Conservation (phyloP, 345 rosid genomes). For the Melaleuca alternifolia region DNA sequence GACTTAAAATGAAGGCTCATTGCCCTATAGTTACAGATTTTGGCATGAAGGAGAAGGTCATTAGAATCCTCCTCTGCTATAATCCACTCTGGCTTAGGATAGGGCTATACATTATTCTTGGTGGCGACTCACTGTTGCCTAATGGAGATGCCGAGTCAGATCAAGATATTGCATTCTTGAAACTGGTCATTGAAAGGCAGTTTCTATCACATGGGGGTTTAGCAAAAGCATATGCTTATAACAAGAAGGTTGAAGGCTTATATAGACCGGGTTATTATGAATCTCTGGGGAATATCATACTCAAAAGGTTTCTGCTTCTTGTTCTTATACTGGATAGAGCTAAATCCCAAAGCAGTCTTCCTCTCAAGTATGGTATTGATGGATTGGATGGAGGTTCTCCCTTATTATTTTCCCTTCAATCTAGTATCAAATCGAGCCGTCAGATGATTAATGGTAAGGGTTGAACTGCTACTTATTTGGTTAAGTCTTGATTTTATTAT, state of each 20-base stretch:
- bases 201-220: slow-evolving; percentile 62
- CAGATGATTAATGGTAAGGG: slow-evolving; percentile 64
- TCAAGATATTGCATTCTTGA: slow-evolving; percentile 58
- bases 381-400: slow-evolving; percentile 96
- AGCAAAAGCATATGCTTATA: slow-evolving; percentile 72
- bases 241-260: slow-evolving; percentile 88
- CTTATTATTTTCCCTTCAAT: slow-evolving; percentile 42
- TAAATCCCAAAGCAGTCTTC: slow-evolving; percentile 60
- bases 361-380: slow-evolving; percentile 81
- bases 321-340: slow-evolving; percentile 76
- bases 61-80: slow-evolving; percentile 50
- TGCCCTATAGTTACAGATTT: slow-evolving; percentile 89
- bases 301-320: slow-evolving; percentile 81
- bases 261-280: slow-evolving; percentile 94
- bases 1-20: slow-evolving; percentile 75
- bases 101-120: slow-evolving; percentile 62
- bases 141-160: slow-evolving; percentile 33
- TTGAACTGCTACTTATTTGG: neutral
- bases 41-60: slow-evolving; percentile 77
- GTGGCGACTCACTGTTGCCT: slow-evolving; percentile 74
- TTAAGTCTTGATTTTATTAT: slow-evolving; percentile 1
- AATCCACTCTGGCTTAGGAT: slow-evolving; percentile 82
- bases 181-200: slow-evolving; percentile 71
- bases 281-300: slow-evolving; percentile 57
- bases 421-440: slow-evolving; percentile 67